Evolutionary conservation across 2,329 filamentous ascomycete genomes (phyloP), one percentile per base, ranked within the genome.

Genomic region (Waltergamsia citrina): DNA sequence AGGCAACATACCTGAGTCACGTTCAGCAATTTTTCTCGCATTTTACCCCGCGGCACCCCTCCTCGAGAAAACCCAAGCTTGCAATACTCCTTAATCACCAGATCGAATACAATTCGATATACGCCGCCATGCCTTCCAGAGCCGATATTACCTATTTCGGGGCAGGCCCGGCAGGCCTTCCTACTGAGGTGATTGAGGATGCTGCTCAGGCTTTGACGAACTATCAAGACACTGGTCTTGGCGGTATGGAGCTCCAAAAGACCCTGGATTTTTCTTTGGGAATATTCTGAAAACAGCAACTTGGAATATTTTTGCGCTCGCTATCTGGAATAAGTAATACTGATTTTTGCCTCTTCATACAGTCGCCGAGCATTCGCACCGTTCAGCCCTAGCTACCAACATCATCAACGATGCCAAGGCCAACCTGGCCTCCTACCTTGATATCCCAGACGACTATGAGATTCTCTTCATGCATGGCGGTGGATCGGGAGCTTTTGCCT

Each of bases 361-460:
- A n/a, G 72, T 95, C 28, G 85, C 84, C 42, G 90, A 96, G 60
- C 85, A 93, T 55, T 90, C 83, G 8, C 90, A 96, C 57, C 84
- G 90, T 43, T 93, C 85, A 11, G 68, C 74, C 40, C 72, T 84
- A 29, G 90, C 90, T 18, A 73, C 76, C 42, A 74, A 78, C 41
- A 86, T 96, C 49, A 73, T 96, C 45, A 78, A 82, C 41, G 71
- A 84, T 43, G 73, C 85, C 41, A 92, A 93, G 56, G 71, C 75
- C 22, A 77, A 83, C 41, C 71, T 96, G 9, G 69, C 72, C 23
- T 65, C 64, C 16, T 81, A 85, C 45, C 78, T 94, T 37, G 81
- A 90, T 47, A 81, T 96, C 36, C 86, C 87, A 4, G 74, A 81
- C 44, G 78, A 84, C 54, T 94, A 95, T 60, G 86, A 94, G 40